Conservation (phyloP, 352 stramenopile species). For the Elongisporangium anandrum region DNA sequence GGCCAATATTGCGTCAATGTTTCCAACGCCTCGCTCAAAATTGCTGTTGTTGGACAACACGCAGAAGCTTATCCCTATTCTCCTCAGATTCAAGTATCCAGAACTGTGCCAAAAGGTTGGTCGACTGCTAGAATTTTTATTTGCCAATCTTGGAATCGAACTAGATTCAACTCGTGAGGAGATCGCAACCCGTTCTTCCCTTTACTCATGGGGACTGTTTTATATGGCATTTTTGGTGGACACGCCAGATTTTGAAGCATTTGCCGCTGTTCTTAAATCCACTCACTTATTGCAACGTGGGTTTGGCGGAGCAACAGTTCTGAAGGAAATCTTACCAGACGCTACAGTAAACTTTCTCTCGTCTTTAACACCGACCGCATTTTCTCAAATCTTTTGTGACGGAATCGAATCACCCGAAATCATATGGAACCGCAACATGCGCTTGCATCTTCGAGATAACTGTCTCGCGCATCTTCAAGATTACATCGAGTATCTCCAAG, state of each 20-base stretch:
- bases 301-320: constrained; percentile 50
- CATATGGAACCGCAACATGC: constrained; percentile 94
- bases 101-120: constrained; percentile 52
- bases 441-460: constrained; percentile 82
- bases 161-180: constrained; percentile 18
- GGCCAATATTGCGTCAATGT: constrained; percentile 24
- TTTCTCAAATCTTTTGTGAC: constrained; percentile 87
- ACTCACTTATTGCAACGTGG: constrained; percentile 55
- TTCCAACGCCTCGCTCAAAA: constrained; percentile 52
- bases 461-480: constrained; percentile 91
- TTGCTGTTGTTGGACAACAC: constrained; percentile 41
- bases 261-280: constrained; percentile 61
- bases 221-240: constrained; percentile 67
- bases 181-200: constrained; percentile 23
- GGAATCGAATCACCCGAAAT: constrained; percentile 87
- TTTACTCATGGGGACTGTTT: constrained; percentile 71
- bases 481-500: constrained; percentile 83
- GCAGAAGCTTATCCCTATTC: constrained; percentile 44
- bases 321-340: constrained; percentile 86
- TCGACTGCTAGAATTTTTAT: constrained; percentile 66
- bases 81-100: constrained; percentile 38
- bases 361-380: constrained; percentile 70
- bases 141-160: constrained; percentile 22
- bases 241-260: constrained; percentile 42
- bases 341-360: constrained; percentile 89